A percentile compares a stretch with the other conserved stretches of the same genome.
These are phyloP conservation scores for Pseudomassariella vexata DNA, from an alignment of 2,329 filamentous ascomycete genomes.

Conservation along the genomic window DNA sequence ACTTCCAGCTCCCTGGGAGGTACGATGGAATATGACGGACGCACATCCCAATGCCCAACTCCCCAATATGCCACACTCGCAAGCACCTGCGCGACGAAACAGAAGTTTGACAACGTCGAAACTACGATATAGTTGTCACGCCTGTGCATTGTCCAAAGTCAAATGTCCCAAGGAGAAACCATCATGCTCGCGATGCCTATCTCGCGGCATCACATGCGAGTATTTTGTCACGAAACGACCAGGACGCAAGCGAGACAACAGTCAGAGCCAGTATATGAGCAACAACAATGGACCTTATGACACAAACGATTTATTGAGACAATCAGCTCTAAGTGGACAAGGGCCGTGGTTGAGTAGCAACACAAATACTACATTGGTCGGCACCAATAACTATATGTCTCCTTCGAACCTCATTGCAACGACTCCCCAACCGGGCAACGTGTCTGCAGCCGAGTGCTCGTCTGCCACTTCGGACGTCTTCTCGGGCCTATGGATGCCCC, in stretches of 20 bases:
- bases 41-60: too few species aligned
- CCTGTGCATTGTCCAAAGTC: constrained; percentile 30
- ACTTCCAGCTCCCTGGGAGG: too few species aligned
- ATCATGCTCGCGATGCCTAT: constrained; percentile 25
- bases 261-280: background rate
- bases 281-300: background rate
- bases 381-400: too few species aligned
- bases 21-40: too few species aligned
- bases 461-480: too few species aligned
- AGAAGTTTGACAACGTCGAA: constrained; percentile 17
- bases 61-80: too few species aligned
- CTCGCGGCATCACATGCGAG: constrained; percentile 21
- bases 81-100: too few species aligned
- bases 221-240: constrained; percentile 24
- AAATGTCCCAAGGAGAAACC: constrained; percentile 28
- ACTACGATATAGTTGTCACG: constrained; percentile 29
- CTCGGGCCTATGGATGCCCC: too few species aligned
- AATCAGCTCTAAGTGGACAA: background rate
- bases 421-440: too few species aligned
- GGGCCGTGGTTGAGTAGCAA: background rate
- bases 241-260: too few species aligned
- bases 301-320: background rate
- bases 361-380: constrained; percentile 1
- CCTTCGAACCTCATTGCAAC: too few species aligned
- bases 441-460: too few species aligned